Conservation (phyloP, 306 rosid species). For the Bauhinia variegata region DNA sequence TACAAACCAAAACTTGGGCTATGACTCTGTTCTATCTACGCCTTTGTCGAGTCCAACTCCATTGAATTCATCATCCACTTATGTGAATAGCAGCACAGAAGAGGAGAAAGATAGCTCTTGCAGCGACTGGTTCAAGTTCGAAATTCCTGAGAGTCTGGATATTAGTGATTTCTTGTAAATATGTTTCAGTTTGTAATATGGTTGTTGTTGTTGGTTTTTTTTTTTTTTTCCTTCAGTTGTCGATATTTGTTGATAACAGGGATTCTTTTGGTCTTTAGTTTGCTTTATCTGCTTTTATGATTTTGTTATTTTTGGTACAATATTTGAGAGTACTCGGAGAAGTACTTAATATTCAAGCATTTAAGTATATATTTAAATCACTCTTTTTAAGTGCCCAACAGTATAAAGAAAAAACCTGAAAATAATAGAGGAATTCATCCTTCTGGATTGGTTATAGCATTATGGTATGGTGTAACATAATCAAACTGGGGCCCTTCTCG, state of each 20-base stretch:
- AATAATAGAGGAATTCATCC: too few relatives aligned
- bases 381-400: too few relatives aligned
- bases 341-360: too few relatives aligned
- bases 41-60: conserved; percentile 69
- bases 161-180: conserved; percentile 74
- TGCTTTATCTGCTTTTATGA: background rate
- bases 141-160: conserved; percentile 80
- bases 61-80: conserved; percentile 65
- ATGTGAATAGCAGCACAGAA: conserved; percentile 63
- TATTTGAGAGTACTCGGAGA: background rate
- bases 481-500: too few relatives aligned
- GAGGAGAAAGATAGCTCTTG: conserved; percentile 81
- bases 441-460: too few relatives aligned
- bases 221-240: conserved; percentile 20
- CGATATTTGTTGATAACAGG: conserved; percentile 32
- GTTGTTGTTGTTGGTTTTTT: background rate
- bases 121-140: conserved; percentile 75
- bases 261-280: conserved; percentile 3
- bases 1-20: conserved; percentile 38
- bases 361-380: too few relatives aligned
- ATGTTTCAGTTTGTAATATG: conserved; percentile 9
- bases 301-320: background rate
- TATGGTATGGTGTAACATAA: too few relatives aligned
- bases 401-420: too few relatives aligned
- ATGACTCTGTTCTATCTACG: conserved; percentile 67